These are phyloP conservation scores for Gentiana dahurica DNA, from an alignment of 257 asterid genomes.

Conservation along the genomic window DNA sequence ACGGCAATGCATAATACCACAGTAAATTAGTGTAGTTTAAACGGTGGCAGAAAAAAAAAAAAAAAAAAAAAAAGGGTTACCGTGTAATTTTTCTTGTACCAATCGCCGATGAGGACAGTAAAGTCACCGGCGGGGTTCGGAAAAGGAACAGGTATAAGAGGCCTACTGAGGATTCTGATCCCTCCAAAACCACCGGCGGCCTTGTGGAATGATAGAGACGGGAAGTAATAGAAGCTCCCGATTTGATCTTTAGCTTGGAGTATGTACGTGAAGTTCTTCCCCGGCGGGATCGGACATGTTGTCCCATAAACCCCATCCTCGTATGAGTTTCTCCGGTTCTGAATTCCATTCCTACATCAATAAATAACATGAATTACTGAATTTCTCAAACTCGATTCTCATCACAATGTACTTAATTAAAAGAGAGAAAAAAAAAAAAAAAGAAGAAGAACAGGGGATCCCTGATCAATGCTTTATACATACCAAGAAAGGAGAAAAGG, in stretches of 20 bases:
- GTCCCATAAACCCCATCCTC: constrained; percentile 95
- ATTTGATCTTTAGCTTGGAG: constrained; percentile 96
- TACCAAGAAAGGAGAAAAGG: constrained; percentile 97
- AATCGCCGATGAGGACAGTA: constrained; percentile 67
- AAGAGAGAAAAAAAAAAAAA: no score
- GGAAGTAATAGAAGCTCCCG: constrained; percentile 85
- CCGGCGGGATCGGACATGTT: constrained; percentile 95
- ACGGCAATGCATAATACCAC: no score
- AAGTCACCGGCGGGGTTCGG: constrained; percentile 58
- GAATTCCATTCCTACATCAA: constrained; percentile 64
- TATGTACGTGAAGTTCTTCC: constrained; percentile 70
- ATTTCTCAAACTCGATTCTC: no score
- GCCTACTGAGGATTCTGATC: constrained; percentile 75
- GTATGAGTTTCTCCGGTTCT: constrained; percentile 77
- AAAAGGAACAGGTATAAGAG: constrained; percentile 86
- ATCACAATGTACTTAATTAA: no score
- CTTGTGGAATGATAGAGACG: constrained; percentile 82
- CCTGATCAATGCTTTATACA: not conserved
- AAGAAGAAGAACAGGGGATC: not conserved
- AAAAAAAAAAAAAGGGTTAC: constrained; percentile 27
- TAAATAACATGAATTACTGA: not conserved
- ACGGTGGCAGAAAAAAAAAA: not conserved
- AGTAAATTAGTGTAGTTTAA: no score
- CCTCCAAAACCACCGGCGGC: constrained; percentile 96
- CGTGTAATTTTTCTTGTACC: constrained; percentile 79